Evolutionary conservation across 306 rosid genomes (phyloP).

Genomic region (Acacia melanoxylon): DNA sequence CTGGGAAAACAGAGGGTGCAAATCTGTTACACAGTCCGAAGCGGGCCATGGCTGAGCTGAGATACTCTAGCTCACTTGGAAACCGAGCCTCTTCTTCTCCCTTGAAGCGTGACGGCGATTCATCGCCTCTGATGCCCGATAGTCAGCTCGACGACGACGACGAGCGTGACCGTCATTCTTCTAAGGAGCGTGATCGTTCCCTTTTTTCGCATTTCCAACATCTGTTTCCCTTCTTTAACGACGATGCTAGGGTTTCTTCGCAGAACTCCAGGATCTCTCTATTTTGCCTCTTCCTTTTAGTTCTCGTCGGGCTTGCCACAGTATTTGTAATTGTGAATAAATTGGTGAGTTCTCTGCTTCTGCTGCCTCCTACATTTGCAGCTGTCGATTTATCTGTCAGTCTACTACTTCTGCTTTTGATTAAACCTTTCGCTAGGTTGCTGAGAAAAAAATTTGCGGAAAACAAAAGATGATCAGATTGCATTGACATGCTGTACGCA

Average conservation of each 20-base stretch:
- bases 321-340: slow-evolving; percentile 58
- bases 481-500: not conserved
- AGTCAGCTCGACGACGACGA: slow-evolving; percentile 52
- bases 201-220: slow-evolving; percentile 49
- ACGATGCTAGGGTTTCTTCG: slow-evolving; percentile 79
- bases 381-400: not conserved
- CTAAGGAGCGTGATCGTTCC: slow-evolving; percentile 82
- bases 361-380: not conserved
- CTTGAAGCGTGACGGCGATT: slow-evolving; percentile 77
- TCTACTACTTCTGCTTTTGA: not conserved
- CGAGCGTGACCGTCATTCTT: slow-evolving; percentile 67
- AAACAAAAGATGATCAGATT: not conserved
- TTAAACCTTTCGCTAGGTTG: not conserved
- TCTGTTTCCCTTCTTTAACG: slow-evolving; percentile 52
- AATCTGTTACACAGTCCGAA: slow-evolving; percentile 48
- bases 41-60: slow-evolving; percentile 90
- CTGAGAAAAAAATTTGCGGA: not conserved
- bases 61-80: slow-evolving; percentile 73
- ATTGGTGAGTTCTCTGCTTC: slow-evolving; percentile 49
- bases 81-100: slow-evolving; percentile 79
- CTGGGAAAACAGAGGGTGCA: not conserved
- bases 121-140: slow-evolving; percentile 65
- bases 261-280: slow-evolving; percentile 75
- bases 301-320: slow-evolving; percentile 49
- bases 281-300: slow-evolving; percentile 40